phyloP scores from a whole-genome alignment of 768 basidiomycete species.

The Tylopilus felleus region DNA sequence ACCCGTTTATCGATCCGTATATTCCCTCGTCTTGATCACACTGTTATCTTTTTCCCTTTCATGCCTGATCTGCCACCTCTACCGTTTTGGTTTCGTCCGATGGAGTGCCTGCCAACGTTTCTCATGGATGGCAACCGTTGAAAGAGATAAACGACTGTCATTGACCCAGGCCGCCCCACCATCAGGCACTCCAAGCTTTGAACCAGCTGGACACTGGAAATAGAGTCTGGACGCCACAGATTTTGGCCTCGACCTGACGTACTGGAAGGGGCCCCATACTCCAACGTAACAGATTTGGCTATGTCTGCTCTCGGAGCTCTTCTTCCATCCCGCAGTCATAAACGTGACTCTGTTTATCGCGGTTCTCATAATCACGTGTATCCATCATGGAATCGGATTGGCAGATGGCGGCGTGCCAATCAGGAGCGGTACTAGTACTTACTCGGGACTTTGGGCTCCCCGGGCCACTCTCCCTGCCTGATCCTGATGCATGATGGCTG shows the following conservation, averaged over 20 bases:
- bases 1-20: slow-evolving; percentile 16
- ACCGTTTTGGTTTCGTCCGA: slow-evolving; percentile 4
- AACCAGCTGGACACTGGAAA: not conserved
- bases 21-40: slow-evolving; percentile 14
- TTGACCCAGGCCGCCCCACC: not conserved
- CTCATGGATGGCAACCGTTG: not conserved
- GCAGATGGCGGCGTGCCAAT: not conserved
- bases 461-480: not conserved
- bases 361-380: not conserved
- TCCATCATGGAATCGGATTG: not conserved
- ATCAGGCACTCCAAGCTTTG: slow-evolving; percentile 3
- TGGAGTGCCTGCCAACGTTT: not conserved
- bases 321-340: not conserved
- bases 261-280: not conserved
- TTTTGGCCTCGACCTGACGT: not conserved
- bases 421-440: not conserved
- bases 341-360: not conserved
- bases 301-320: not conserved
- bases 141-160: not conserved
- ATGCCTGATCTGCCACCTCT: slow-evolving; percentile 5
- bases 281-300: not conserved
- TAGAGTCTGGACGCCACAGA: not conserved
- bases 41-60: not conserved
- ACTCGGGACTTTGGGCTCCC: not conserved
- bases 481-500: not conserved